A percentile compares a stretch with the other conserved stretches of the same genome.
Conservation (phyloP, 495 filamentous ascomycete species). For the Aspergillus bertholletiae region DNA sequence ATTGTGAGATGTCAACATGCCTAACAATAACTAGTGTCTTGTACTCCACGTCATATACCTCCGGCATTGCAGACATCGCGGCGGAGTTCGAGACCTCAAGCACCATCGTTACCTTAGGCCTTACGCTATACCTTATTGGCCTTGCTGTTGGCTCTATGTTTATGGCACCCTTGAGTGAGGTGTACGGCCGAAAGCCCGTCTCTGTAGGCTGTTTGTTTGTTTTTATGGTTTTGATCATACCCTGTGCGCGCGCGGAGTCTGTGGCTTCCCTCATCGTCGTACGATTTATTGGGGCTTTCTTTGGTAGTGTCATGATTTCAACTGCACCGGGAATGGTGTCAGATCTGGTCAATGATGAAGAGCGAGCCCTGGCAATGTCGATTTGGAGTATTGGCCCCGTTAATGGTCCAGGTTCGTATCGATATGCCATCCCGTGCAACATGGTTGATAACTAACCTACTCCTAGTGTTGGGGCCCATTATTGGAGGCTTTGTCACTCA, state of each 20-base stretch:
- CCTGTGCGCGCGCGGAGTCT: conserved; percentile 64
- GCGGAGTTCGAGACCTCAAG: conserved; percentile 59
- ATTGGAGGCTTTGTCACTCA: conserved; percentile 70
- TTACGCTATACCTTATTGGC: conserved; percentile 67
- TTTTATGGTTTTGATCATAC: conserved; percentile 66
- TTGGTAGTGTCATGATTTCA: conserved; percentile 72
- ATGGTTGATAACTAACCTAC: neutral
- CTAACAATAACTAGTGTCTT: conserved; percentile 50
- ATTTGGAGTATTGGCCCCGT: conserved; percentile 75
- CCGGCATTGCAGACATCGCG: conserved; percentile 15
- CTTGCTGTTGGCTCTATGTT: conserved; percentile 68
- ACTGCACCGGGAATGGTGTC: conserved; percentile 81
- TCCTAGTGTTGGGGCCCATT: conserved; percentile 45
- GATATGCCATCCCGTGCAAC: neutral
- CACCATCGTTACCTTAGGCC: conserved; percentile 63
- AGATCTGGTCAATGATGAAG: conserved; percentile 72
- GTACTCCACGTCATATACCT: conserved; percentile 66
- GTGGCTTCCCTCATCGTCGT: conserved; percentile 61
- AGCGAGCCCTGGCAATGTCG: conserved; percentile 69
- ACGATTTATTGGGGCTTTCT: conserved; percentile 73
- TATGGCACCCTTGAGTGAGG: conserved; percentile 70
- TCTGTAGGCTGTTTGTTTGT: conserved; percentile 59
- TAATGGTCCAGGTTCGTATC: conserved; percentile 64
- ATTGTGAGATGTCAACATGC: neutral
- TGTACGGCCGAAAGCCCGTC: conserved; percentile 70